Evolutionary conservation across 192 early-diverging fungal genomes (phyloP).

Genomic region (Gigaspora rosea): DNA sequence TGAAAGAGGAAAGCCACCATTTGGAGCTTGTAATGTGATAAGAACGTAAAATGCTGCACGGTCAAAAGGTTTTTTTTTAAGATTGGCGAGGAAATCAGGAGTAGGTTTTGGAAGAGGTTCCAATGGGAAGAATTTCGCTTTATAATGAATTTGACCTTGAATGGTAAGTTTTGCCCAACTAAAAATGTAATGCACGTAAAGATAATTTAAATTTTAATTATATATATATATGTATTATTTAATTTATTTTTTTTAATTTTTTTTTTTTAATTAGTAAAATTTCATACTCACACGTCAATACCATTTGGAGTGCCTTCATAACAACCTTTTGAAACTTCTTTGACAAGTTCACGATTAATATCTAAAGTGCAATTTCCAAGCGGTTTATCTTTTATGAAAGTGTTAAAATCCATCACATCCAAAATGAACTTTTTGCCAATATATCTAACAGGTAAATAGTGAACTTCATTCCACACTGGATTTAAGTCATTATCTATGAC

Average conservation of each 20-base stretch:
- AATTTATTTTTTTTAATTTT: too few relatives aligned
- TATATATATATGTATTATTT: too few relatives aligned
- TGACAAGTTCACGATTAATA: conserved; percentile 60
- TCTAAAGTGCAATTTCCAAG: conserved; percentile 71
- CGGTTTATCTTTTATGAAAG: conserved; percentile 80
- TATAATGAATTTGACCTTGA: conserved; percentile 43
- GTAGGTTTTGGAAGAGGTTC: conserved; percentile 3
- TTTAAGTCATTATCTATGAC: conserved; percentile 81
- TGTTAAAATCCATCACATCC: conserved; percentile 88
- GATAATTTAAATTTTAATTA: background rate
- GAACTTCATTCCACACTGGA: conserved; percentile 90
- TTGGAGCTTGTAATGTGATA: conserved; percentile 19
- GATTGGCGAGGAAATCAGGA: conserved; percentile 32
- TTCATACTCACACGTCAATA: conserved; percentile 37
- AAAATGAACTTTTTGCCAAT: conserved; percentile 71
- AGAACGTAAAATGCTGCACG: conserved; percentile 1
- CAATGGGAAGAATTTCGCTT: conserved; percentile 41
- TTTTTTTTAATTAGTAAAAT: background rate
- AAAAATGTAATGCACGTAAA: background rate
- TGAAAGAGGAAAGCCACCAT: conserved; percentile 27
- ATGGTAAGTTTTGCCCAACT: conserved; percentile 34
- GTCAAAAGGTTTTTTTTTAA: conserved; percentile 32
- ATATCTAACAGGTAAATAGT: conserved; percentile 82
- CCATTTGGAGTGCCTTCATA: conserved; percentile 36
- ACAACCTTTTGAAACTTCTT: conserved; percentile 44